Evolutionary conservation across 2,329 filamentous ascomycete genomes (phyloP).

Genomic region (Exophiala viscosa): DNA sequence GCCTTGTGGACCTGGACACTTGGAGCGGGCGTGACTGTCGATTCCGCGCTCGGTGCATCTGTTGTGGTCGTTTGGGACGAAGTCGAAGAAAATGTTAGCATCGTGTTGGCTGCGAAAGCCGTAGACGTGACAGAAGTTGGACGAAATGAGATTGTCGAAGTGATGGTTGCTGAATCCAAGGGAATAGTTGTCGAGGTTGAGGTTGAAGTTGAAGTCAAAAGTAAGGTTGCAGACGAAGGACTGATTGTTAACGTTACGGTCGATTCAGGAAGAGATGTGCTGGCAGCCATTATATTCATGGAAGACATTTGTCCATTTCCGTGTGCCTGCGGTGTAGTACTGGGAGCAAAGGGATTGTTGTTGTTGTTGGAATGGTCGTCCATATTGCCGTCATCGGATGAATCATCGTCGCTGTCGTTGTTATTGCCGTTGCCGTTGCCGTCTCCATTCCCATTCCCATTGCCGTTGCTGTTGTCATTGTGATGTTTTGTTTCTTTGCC

Average conservation of each 20-base stretch:
- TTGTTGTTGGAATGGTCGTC: background rate
- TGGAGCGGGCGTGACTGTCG: background rate
- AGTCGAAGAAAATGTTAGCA: background rate
- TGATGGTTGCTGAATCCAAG: too few relatives aligned
- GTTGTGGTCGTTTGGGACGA: background rate
- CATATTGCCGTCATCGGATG: background rate
- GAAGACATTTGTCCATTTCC: background rate
- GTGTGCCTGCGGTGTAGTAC: background rate
- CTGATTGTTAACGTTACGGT: background rate
- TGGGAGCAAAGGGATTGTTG: background rate
- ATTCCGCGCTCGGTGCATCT: background rate
- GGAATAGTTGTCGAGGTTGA: too few relatives aligned
- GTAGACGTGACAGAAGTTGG: background rate
- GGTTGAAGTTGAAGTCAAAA: too few relatives aligned
- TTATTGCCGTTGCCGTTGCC: background rate
- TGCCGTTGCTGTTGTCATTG: background rate
- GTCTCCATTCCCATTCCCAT: background rate
- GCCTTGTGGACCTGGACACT: too few relatives aligned
- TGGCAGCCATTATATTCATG: background rate
- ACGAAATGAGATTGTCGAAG: background rate
- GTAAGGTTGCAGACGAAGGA: too few relatives aligned
- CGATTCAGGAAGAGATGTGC: background rate
- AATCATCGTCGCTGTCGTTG: background rate
- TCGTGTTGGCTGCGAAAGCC: background rate
- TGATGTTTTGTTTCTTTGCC: background rate